Evolutionary conservation across 805 yeast species (phyloP).

Genomic region (Lipomyces chichibuensis): DNA sequence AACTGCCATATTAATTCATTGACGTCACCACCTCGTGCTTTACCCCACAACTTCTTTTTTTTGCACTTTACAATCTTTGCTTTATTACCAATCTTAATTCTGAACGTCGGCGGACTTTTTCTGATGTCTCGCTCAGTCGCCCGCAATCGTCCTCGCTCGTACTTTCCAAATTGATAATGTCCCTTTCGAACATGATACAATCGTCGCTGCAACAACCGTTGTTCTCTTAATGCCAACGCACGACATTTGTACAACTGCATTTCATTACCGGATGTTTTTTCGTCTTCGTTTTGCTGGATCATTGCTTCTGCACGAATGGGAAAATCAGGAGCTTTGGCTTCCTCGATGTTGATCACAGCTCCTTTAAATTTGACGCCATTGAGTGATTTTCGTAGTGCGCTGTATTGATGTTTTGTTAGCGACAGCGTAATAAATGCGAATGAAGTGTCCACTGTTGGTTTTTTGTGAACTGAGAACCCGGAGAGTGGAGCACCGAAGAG

Average conservation of each 20-base stretch:
- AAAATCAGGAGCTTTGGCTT: slow-evolving; percentile 61
- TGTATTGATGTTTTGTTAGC: slow-evolving; percentile 52
- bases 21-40: slow-evolving; percentile 64
- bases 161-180: slow-evolving; percentile 20
- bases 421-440: slow-evolving; percentile 72
- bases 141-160: slow-evolving; percentile 62
- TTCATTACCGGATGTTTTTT: background rate
- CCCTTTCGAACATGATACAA: slow-evolving; percentile 17
- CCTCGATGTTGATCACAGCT: slow-evolving; percentile 59
- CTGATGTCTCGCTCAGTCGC: slow-evolving; percentile 56
- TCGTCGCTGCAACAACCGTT: slow-evolving; percentile 1
- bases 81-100: slow-evolving; percentile 61
- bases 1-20: slow-evolving; percentile 68
- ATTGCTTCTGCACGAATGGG: slow-evolving; percentile 49
- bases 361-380: slow-evolving; percentile 81
- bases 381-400: slow-evolving; percentile 57
- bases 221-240: background rate
- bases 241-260: background rate
- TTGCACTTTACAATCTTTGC: slow-evolving; percentile 59
- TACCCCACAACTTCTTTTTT: slow-evolving; percentile 90
- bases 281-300: slow-evolving; percentile 47
- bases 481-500: slow-evolving; percentile 62
- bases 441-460: slow-evolving; percentile 55
- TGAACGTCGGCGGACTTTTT: slow-evolving; percentile 57
- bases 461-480: slow-evolving; percentile 58